These are phyloP conservation scores for Colletotrichum sp. DNA, from an alignment of 2,329 filamentous ascomycete species.

Conservation along the genomic window DNA sequence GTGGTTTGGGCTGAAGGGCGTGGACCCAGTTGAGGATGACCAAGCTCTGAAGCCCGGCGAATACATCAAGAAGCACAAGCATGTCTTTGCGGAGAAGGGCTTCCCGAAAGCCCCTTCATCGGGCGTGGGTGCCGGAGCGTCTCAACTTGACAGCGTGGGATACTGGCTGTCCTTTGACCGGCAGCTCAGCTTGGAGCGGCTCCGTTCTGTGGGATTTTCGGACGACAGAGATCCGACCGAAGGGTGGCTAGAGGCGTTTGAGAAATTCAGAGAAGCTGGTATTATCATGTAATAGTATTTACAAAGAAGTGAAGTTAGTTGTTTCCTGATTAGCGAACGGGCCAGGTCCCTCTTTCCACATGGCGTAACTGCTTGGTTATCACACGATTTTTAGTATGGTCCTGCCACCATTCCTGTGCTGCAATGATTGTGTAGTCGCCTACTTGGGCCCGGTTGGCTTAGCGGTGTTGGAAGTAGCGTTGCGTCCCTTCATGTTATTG, in stretches of 20 bases:
- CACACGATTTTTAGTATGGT: neutral
- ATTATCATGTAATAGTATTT: conserved; percentile 35
- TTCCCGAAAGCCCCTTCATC: conserved; percentile 26
- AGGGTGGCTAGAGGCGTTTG: conserved; percentile 48
- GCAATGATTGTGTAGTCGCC: neutral
- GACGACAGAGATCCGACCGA: conserved; percentile 40
- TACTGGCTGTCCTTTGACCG: conserved; percentile 53
- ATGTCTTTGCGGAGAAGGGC: conserved; percentile 32
- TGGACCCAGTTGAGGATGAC: conserved; percentile 19
- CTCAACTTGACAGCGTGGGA: conserved; percentile 47
- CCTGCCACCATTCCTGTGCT: neutral
- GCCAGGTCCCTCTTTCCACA: neutral
- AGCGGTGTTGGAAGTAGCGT: neutral
- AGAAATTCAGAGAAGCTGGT: conserved; percentile 43
- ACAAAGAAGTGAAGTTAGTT: neutral
- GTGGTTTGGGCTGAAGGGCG: conserved; percentile 36
- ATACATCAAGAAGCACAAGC: conserved; percentile 33
- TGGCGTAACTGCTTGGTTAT: neutral
- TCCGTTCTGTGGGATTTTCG: conserved; percentile 43
- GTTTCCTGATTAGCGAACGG: neutral
- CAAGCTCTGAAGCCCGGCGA: conserved; percentile 27
- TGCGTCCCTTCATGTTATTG: neutral
- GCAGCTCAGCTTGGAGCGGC: conserved; percentile 45
- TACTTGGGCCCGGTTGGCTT: neutral
- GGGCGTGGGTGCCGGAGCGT: conserved; percentile 40